Evolutionary conservation across 2,329 filamentous ascomycete genomes (phyloP), one percentile per base, ranked within the genome.

Genomic region (Aspergillus pseudoterreus): DNA sequence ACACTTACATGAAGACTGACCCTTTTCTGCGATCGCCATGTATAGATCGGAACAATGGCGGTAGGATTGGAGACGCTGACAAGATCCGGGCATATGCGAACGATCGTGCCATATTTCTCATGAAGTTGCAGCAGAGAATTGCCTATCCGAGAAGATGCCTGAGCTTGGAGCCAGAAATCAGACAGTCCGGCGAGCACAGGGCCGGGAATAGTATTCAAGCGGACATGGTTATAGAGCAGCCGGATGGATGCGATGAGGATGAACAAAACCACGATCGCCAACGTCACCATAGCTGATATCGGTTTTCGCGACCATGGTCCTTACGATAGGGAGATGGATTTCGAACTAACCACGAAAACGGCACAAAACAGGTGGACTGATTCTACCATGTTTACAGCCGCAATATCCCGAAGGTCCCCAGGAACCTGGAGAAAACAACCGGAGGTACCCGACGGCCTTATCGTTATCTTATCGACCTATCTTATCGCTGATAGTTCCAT

Each of bases 41-140:
- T 38, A 43, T 54, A 43, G 10, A 51, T 33, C 4, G 22, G 24
- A 1, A 22, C 38, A 39, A 60, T 49, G 11, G 39, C 36, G 1
- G 32, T 46, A 1, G 39, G 47, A 42, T 60, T 50, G n/a, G 56
- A 53, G 10, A 62, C 24, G 33, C 58, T 60, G 33, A 60, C 42
- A 12, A 41, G 33, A n/a, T 32, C 44, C 3, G 58, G 53, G 1
- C 58, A 58, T 19, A 60, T 19, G 2, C 56, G 58, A 27, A 62
- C 56, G 14, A 55, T 45, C 22, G 36, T 43, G 4, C 58, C 59
- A 49, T 62, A 57, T 32, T 42, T 39, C 35, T 30, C 36, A 41
- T 62, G 59, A 22, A 59, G 47, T 4, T 44, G 17, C 6, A 24
- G 38, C 30, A 63, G 21, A 8, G n/a, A 36, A 30, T 38, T 46